Base-by-base conservation (phyloP, 805 yeast genomes). In the Wickerhamomyces hampshirensis region DNA sequence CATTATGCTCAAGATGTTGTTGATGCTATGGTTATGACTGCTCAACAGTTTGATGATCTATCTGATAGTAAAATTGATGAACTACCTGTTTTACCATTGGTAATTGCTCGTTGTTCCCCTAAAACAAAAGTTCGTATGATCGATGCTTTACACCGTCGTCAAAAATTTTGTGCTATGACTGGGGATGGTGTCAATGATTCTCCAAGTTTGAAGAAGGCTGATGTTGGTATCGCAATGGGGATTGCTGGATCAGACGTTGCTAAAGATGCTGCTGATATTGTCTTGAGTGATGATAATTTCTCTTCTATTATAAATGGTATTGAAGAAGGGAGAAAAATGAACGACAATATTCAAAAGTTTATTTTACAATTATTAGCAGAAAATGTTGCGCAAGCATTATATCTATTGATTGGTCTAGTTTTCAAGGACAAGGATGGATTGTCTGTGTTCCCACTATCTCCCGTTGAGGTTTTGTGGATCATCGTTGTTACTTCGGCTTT, bases 121-220 rank as follows among this genome's bases (percentile, higher is more conserved):
- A 81, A 78, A 55, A 83, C 89, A 16, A 83, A 84, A 56, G 91
- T 83, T 13, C 68, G 87, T 45, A 77, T 84, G 80, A 81, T 84
- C 49, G 88, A 83, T 36, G 89, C 91, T 1, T 71, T 65, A 48
- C 88, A 71, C 65, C 78, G 72, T 51, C 74, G 75, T 58, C 61
- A 69, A 44, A 65, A 77, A 54, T 70, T 77, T 59, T 70, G 80
- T 60, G 91, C 91, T 14, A 84, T 83, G 91, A 80, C 87, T 19
- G 87, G 87, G 43, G 91, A 83, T 56, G 91, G 91, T 44, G 89
- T 83, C 30, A 83, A 83, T 56, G 91, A 83, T 55, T 80, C 88
- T 2, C 91, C 91, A 18, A 74, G 84, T 24, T 65, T 83, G 59
- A 82, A 82, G 56, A 76, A 68, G 45, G 82, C 91, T 4, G 88